Conservation (phyloP, 164 flowering plant species). For the Paratinospora sagittata region DNA sequence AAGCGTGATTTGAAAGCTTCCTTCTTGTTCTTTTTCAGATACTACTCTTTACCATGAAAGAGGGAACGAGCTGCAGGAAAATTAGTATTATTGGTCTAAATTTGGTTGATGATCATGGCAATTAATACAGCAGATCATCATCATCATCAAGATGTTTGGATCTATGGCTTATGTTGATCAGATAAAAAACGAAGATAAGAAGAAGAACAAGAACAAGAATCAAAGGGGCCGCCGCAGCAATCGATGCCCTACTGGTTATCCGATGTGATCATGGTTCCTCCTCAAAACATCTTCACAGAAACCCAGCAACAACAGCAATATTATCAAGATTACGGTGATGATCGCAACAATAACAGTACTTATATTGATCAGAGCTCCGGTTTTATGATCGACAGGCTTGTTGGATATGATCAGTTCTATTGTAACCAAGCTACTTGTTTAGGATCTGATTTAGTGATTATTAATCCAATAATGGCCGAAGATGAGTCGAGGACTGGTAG, state of each 20-base stretch:
- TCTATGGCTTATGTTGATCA: conserved; percentile 20
- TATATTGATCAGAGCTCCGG: conserved; percentile 10
- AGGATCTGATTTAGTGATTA: conserved; percentile 38
- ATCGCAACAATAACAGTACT: conserved; percentile 15
- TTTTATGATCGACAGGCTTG: conserved; percentile 27
- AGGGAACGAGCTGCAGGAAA: background rate
- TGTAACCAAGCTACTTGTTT: conserved; percentile 10
- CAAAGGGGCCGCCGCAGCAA: background rate
- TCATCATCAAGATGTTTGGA: conserved; percentile 2
- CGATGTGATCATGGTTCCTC: conserved; percentile 63
- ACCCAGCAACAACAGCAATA: conserved; percentile 17
- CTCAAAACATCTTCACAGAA: conserved; percentile 27
- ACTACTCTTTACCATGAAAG: conserved; percentile 19
- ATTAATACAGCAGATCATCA: background rate
- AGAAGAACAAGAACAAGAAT: conserved; percentile 12
- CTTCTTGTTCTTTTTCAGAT: conserved; percentile 22
- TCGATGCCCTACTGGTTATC: conserved; percentile 2
- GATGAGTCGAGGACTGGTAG: conserved; percentile 58
- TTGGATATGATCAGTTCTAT: conserved; percentile 25
- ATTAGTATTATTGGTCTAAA: conserved; percentile 2
- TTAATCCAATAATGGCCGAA: conserved; percentile 41
- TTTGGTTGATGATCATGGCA: conserved; percentile 1
- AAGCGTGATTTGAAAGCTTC: conserved; percentile 55
- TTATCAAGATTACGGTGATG: conserved; percentile 24
- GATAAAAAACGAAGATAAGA: conserved; percentile 2